Evolutionary conservation across 148 eudicot species (phyloP), one percentile per base, ranked within the genome.

Genomic region (Agrostemma githago): DNA sequence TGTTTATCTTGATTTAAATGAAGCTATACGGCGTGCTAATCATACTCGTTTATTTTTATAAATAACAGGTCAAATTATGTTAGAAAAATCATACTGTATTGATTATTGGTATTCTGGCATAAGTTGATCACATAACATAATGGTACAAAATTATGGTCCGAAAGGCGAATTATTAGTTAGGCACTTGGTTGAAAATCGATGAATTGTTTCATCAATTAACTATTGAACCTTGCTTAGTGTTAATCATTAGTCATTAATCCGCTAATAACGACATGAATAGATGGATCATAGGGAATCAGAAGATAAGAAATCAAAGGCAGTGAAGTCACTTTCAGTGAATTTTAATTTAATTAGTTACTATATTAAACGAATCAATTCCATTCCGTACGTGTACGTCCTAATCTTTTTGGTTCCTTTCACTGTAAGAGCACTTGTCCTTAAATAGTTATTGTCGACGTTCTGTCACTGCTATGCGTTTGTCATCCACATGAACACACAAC

Each of bases 381-480:
- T 19, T 11, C 19, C 62, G 38, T 57, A 58, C 43, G 61, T 69
- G 73, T 21, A 51, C 56, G 56, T 51, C 56, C 56, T 51, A 51
- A 51, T 51, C 56, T 46, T 60, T n/a, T 21, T 63, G 74, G 81
- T 60, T 62, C 41, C 21, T 66, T 20, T n/a, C 56, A 60, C 43
- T 39, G 34, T 60, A 59, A 57, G 46, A 44, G 73, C 73, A 66
- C 7, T 21, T 38, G 16, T 68, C 72, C 4, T 6, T 39, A 14
- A 40, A 58, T 59, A 37, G 34, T 60, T 17, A 26, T 16, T 54
- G 67, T 69, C 43, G 46, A 41, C 34, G 46, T 66, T 60, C 59
- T 44, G n/a, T 78, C 76, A 68, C 10, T 71, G 57, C 66, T 64
- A 72, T 38, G 68, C 73, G 15, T 67, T 11, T 48, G 69, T 43